Percentiles rank a stretch among this genome's conserved stretches.
Evolutionary conservation across 495 filamentous ascomycete species (phyloP).

Genomic region (Annulohypoxylon bovei): DNA sequence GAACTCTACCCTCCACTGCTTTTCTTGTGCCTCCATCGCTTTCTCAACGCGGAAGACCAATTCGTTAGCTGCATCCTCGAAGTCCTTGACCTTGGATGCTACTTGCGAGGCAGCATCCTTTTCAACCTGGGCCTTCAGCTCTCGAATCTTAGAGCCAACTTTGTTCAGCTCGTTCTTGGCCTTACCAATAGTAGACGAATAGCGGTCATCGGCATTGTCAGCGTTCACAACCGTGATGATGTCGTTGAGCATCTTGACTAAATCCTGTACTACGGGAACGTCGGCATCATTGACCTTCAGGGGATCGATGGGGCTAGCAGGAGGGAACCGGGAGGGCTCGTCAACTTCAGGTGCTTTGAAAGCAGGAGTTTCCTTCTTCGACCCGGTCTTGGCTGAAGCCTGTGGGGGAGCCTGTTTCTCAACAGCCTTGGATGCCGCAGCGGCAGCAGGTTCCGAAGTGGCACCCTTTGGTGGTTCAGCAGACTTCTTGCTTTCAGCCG

Average conservation of each 20-base stretch:
- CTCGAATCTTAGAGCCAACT: conserved; percentile 76
- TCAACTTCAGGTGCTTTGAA: conserved; percentile 66
- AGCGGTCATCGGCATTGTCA: conserved; percentile 77
- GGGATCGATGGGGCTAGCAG: conserved; percentile 75
- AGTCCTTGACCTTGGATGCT: conserved; percentile 66
- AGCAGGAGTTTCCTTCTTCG: conserved; percentile 32
- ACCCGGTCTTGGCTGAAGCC: conserved; percentile 14
- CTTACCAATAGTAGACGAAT: conserved; percentile 76
- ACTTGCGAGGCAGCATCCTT: conserved; percentile 82
- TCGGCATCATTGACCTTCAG: conserved; percentile 75
- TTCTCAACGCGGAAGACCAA: conserved; percentile 81
- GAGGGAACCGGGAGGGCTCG: conserved; percentile 67
- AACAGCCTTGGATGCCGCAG: conserved; percentile 18
- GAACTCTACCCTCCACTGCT: conserved; percentile 85
- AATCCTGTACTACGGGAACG: conserved; percentile 88
- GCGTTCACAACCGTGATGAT: conserved; percentile 92
- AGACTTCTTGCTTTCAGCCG: conserved; percentile 36
- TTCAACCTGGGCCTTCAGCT: conserved; percentile 71
- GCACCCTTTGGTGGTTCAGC: conserved; percentile 40
- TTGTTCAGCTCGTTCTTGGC: conserved; percentile 85
- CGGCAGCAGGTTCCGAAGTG: conserved; percentile 27
- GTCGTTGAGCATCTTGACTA: conserved; percentile 95
- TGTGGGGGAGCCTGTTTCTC: conserved; percentile 18
- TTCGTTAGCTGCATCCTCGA: conserved; percentile 65
- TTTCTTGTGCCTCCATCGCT: conserved; percentile 77